Base-by-base conservation (phyloP, 768 basidiomycete species). In the Crassisporium funariophilum region DNA sequence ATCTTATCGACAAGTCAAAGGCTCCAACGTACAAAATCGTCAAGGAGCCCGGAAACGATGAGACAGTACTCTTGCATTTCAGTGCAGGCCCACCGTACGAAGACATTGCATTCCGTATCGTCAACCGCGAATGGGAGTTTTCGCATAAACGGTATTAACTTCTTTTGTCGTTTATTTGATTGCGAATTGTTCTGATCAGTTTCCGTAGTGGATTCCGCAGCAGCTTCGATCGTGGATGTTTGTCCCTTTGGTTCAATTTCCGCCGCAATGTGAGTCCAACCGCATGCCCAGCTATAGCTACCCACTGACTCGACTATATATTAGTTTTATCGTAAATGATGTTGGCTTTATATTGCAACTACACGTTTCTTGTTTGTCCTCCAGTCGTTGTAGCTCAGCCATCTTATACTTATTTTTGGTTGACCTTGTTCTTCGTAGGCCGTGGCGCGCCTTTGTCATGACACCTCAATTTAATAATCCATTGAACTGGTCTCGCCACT, bases 121-220 rank as follows among this genome's bases (percentile, higher is more conserved):
- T 99, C 48, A 92, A 97, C 59, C 81, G 92, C 44, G 94, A 97
- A 66, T 99, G 97, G 97, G 97, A 98, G 58, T 95, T 91, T 67
- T 95, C 92, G 29, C 95, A 98, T 61, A 97, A 95, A 74, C 82
- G 92, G 91, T 91, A 64, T 44, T 89, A 83, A 61, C 34, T 17
- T 44, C 9, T 22, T 35, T 23, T 37, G 29, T 37, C 22, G 13
- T 27, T 13, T 37, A 24, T 46, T 15, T 37, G 10, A 15, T 37
- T n/a, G 36, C 3, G 21, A 27, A 39, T 54, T 35, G 34, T 22
- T 20, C 33, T 19, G 19, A 33, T 40, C 45, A 48, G 36, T 22
- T 9, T 27, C 25, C 33, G 10, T 53, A 95, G 93, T 52, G 97
- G 97, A 12, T 99, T 98, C 77, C 80, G 94, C 39, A 93, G 91